Evolutionary conservation across 140 eudicot species (phyloP).

Genomic region (Erigeron philadelphicus): DNA sequence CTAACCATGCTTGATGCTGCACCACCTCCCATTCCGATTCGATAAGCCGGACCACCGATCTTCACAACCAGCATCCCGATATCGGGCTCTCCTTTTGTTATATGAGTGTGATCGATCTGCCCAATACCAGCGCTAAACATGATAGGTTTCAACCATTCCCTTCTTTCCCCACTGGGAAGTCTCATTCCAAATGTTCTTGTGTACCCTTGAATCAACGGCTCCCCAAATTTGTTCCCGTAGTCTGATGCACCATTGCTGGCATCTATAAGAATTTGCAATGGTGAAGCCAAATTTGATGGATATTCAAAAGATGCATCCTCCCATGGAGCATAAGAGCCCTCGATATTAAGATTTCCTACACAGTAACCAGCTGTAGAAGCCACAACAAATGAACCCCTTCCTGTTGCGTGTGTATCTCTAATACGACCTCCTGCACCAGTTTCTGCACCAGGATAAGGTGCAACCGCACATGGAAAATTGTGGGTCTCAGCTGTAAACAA

Average conservation of each 20-base stretch:
- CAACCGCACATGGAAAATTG: conserved; percentile 99
- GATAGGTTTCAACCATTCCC: conserved; percentile 94
- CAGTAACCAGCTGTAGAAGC: conserved; percentile 92
- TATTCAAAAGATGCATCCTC: conserved; percentile 74
- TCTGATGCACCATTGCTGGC: conserved; percentile 97
- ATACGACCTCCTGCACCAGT: conserved; percentile 96
- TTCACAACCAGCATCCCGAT: conserved; percentile 88
- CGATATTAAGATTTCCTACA: conserved; percentile 86
- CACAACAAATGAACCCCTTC: conserved; percentile 81
- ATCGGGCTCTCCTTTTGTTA: conserved; percentile 88
- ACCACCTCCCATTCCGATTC: conserved; percentile 99
- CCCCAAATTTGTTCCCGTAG: conserved; percentile 94
- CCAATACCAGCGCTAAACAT: conserved; percentile 97
- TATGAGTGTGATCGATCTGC: conserved; percentile 79
- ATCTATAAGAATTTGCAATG: conserved; percentile 72
- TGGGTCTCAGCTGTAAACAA: conserved; percentile 94
- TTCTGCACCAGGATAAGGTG: conserved; percentile 98
- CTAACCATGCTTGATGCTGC: conserved; percentile 99
- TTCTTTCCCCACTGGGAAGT: conserved; percentile 77
- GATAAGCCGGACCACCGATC: conserved; percentile 94
- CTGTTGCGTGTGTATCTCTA: conserved; percentile 88
- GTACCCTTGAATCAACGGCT: conserved; percentile 91
- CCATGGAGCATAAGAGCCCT: conserved; percentile 89
- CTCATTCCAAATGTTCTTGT: conserved; percentile 87
- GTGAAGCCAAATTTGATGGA: conserved; percentile 80